phyloP scores from a whole-genome alignment of 2,329 filamentous ascomycete species.

The Samsoniella hepiali region DNA sequence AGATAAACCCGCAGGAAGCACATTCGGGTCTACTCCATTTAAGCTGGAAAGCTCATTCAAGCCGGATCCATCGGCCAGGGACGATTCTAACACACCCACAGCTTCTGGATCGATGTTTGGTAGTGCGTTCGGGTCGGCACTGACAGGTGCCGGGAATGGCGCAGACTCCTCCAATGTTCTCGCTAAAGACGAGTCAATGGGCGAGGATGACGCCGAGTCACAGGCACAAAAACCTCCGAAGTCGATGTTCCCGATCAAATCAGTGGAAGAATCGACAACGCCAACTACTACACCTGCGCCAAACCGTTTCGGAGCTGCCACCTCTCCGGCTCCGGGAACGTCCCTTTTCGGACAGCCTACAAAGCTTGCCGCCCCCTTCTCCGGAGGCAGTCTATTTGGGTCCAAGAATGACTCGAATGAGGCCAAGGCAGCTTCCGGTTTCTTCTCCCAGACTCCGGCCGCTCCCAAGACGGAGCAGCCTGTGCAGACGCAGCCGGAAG shows the following conservation, averaged over 20 bases:
- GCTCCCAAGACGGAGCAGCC: conserved; percentile 30
- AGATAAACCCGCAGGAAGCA: conserved; percentile 30
- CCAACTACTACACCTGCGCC: conserved; percentile 52
- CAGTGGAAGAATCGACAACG: conserved; percentile 38
- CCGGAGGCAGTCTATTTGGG: conserved; percentile 29
- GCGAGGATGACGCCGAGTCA: conserved; percentile 31
- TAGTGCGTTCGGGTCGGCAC: conserved; percentile 56
- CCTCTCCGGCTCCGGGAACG: conserved; percentile 32
- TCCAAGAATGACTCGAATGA: conserved; percentile 27
- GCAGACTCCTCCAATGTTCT: conserved; percentile 33
- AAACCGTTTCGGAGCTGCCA: conserved; percentile 42
- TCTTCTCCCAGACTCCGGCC: conserved; percentile 27
- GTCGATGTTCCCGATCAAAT: conserved; percentile 28
- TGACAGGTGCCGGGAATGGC: conserved; percentile 47
- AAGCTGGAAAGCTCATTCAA: conserved; percentile 67
- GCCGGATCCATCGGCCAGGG: conserved; percentile 57
- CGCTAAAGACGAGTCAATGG: conserved; percentile 54
- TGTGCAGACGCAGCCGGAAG: conserved; percentile 34
- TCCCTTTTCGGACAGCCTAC: conserved; percentile 36
- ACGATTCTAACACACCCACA: conserved; percentile 52
- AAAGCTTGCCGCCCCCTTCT: conserved; percentile 23
- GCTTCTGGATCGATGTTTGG: conserved; percentile 53
- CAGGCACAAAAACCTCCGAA: conserved; percentile 23
- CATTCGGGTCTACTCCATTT: conserved; percentile 56
- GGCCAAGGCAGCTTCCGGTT: conserved; percentile 24